These are phyloP conservation scores for Lachnellula arida DNA, from an alignment of 2,329 filamentous ascomycete genomes.

Conservation along the genomic window DNA sequence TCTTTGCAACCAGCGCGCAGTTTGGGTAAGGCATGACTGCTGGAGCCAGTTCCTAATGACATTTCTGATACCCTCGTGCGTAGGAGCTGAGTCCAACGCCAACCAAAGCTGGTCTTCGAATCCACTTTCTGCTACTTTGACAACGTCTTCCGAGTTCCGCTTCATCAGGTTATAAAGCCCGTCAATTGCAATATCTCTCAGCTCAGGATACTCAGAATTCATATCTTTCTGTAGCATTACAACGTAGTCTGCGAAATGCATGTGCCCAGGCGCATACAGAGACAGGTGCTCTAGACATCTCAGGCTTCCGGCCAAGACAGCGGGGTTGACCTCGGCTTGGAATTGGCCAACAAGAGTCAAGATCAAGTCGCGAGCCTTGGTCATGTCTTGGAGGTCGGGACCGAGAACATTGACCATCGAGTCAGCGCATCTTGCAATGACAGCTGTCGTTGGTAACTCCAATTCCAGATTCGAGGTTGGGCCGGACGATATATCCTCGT, in stretches of 20 bases:
- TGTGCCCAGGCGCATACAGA: conserved; percentile 81
- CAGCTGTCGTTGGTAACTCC: conserved; percentile 74
- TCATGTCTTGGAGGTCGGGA: conserved; percentile 88
- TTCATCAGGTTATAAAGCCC: conserved; percentile 95
- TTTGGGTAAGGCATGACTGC: conserved; percentile 78
- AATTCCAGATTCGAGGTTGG: conserved; percentile 88
- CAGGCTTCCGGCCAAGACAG: conserved; percentile 71
- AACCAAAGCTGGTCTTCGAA: conserved; percentile 93
- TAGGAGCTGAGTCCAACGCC: conserved; percentile 71
- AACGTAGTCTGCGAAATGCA: conserved; percentile 82
- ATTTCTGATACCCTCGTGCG: conserved; percentile 75
- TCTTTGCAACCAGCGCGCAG: conserved; percentile 78
- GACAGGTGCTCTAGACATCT: conserved; percentile 87
- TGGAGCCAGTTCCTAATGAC: conserved; percentile 91
- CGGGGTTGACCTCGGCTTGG: conserved; percentile 64
- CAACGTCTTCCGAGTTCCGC: conserved; percentile 76
- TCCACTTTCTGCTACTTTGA: conserved; percentile 67
- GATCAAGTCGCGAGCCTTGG: conserved; percentile 87
- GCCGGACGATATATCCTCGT: conserved; percentile 72
- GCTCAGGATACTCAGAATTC: conserved; percentile 59
- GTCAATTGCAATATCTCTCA: conserved; percentile 78
- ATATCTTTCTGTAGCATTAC: conserved; percentile 74
- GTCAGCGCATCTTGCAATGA: conserved; percentile 83
- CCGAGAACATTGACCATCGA: conserved; percentile 96
- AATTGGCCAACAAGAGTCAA: conserved; percentile 82